Evolutionary conservation across 352 stramenopile genomes (phyloP).

Genomic region (Phytophthora tubulina): DNA sequence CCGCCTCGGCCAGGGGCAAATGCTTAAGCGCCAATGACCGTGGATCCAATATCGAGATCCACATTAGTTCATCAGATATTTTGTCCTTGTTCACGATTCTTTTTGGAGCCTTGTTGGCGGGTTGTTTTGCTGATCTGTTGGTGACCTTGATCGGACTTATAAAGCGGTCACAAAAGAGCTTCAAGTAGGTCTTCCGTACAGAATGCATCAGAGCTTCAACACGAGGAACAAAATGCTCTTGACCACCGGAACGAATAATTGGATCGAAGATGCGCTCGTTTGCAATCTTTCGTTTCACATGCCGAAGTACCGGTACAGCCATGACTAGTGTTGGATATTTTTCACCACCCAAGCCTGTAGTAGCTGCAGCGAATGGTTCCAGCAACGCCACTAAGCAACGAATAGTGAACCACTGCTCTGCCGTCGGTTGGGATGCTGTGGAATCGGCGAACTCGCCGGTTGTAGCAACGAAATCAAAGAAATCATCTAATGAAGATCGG

Average conservation of each 20-base stretch:
- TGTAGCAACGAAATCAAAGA: not conserved
- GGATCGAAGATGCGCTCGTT: not conserved
- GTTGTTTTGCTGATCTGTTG: too few relatives aligned
- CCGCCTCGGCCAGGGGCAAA: too few relatives aligned
- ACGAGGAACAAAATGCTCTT: not conserved
- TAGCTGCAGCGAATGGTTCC: not conserved
- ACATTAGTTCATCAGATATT: not conserved
- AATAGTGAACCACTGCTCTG: conserved; percentile 14
- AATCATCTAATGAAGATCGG: not conserved
- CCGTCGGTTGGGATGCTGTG: not conserved
- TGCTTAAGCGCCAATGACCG: not conserved
- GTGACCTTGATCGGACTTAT: not conserved
- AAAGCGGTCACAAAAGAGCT: not conserved
- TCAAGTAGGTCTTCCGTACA: not conserved
- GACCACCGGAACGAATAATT: not conserved
- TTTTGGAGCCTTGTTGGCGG: too few relatives aligned
- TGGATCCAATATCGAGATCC: not conserved
- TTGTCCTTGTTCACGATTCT: too few relatives aligned
- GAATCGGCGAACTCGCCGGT: not conserved
- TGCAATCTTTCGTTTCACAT: not conserved
- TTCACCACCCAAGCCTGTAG: not conserved
- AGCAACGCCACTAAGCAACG: not conserved
- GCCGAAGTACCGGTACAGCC: not conserved
- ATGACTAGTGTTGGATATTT: conserved; percentile 10
- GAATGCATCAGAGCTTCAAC: conserved; percentile 2